Base-by-base conservation (phyloP, 176 grass and related monocot species). In the Rhynchospora pubera region DNA sequence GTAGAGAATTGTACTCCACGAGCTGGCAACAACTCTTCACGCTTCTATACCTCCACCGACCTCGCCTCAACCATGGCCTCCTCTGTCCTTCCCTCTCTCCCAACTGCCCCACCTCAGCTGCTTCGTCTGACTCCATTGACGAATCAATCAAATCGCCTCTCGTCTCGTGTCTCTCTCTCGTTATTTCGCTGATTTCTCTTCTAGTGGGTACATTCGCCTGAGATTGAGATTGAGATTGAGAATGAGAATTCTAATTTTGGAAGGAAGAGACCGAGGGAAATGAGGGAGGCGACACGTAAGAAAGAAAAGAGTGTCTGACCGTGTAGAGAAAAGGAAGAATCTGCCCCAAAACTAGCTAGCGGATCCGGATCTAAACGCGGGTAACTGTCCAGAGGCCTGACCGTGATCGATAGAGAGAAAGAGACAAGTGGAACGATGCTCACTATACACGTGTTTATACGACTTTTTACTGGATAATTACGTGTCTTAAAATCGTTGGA, bases 1-100 rank as follows among this genome's bases (percentile, higher is more conserved):
- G 93, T 85, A 97, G 80, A 67, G 87, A 83, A 55, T 90, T 58
- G 89, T 93, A 97, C 67, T 97, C 93, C 30, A 97, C 93, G 2
- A 97, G 87, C 83, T 88, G 83, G 80, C 89, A 84, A 21, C 88
- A 82, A 66, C 71, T 72, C 79, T 62, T 82, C 60, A 57, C 82
- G 84, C 8, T 86, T 79, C 19, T 65, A 79, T 28, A 28, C 78
- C 42, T 70, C 57, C 53, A 42, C 75, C 16, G 72, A 50, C 60
- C 14, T 7, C 63, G 18, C 62, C 72, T n/a, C 23, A 77, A n/a
- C 63, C 56, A 44, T 65, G 58, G 13, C 62, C 46, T 70, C 59
- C 60, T 77, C 77, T 79, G 59, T 52, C 10, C 57, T 23, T 79
- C 71, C 28, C 44, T 80, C 2, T 57, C 80, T 59, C 46, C 86